Conservation (phyloP, 106 monocot species). For the Allium sativum region DNA sequence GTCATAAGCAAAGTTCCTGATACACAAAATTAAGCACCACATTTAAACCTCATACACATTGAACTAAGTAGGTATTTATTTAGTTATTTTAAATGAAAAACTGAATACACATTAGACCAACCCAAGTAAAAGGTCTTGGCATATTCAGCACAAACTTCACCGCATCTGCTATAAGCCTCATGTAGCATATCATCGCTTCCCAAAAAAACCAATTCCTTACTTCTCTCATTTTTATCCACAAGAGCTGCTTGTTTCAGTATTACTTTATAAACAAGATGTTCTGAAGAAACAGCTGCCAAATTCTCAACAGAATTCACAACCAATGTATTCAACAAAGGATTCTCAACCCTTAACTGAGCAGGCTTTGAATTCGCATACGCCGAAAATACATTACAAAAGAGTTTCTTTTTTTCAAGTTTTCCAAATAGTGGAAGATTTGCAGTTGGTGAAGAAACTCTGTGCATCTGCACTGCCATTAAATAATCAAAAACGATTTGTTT, state of each 20-base stretch:
- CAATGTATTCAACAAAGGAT: conserved; percentile 7
- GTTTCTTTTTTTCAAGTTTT: neutral
- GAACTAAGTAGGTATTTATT: neutral
- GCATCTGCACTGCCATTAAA: neutral
- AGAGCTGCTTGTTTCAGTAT: conserved; percentile 74
- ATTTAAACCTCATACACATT: neutral
- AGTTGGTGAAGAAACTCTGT: neutral
- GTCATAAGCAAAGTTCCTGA: conserved; percentile 47
- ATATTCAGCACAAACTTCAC: conserved; percentile 93
- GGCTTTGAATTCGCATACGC: neutral
- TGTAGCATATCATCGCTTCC: conserved; percentile 27
- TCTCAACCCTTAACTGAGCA: conserved; percentile 3
- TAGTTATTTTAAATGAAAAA: neutral
- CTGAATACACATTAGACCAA: neutral
- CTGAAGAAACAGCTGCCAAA: neutral
- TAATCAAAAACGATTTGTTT: neutral
- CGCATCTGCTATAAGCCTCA: conserved; percentile 73
- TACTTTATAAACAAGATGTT: neutral
- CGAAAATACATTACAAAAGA: neutral
- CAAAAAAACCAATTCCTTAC: conserved; percentile 8
- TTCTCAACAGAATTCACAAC: neutral
- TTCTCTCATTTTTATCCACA: conserved; percentile 33
- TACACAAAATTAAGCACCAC: neutral
- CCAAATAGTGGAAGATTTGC: neutral
- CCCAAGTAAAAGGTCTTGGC: conserved; percentile 97